phyloP scores from a whole-genome alignment of 169 alveolate genomes.

The Condylostoma magnum region DNA sequence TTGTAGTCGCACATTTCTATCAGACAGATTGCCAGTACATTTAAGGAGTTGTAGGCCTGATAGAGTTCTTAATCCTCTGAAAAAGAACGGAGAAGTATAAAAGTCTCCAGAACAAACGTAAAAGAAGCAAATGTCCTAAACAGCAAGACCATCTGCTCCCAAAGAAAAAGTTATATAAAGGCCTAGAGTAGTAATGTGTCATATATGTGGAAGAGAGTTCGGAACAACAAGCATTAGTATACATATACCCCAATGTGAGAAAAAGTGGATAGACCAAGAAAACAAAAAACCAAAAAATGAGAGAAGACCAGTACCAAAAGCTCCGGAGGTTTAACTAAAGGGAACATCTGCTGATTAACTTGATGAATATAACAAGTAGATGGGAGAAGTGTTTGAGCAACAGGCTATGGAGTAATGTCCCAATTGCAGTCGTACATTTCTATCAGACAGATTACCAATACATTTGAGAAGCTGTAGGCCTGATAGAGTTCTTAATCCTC shows the following conservation, averaged over 20 bases:
- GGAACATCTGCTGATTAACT: not conserved
- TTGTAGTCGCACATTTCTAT: constrained; percentile 73
- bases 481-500: not conserved
- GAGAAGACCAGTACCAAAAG: constrained; percentile 48
- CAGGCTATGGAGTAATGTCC: constrained; percentile 33
- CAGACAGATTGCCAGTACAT: constrained; percentile 69
- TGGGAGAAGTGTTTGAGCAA: not conserved
- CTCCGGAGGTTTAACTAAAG: constrained; percentile 28
- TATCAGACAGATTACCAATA: constrained; percentile 32
- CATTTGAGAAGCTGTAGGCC: constrained; percentile 13
- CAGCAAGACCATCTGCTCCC: not conserved
- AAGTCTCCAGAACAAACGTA: not conserved
- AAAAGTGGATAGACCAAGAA: constrained; percentile 53
- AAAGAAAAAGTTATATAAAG: not conserved
- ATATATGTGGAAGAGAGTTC: constrained; percentile 63
- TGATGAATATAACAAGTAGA: not conserved
- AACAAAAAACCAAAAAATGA: constrained; percentile 47
- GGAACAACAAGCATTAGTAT: constrained; percentile 59
- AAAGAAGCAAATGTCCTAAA: not conserved
- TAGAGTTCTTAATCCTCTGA: constrained; percentile 13
- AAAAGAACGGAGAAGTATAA: not conserved
- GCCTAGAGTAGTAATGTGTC: constrained; percentile 56
- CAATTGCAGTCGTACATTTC: constrained; percentile 53
- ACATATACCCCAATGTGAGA: constrained; percentile 63
- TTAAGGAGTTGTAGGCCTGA: constrained; percentile 58